phyloP scores from a whole-genome alignment of 108 stramenopile species.

The Pelagomonas calceolata region DNA sequence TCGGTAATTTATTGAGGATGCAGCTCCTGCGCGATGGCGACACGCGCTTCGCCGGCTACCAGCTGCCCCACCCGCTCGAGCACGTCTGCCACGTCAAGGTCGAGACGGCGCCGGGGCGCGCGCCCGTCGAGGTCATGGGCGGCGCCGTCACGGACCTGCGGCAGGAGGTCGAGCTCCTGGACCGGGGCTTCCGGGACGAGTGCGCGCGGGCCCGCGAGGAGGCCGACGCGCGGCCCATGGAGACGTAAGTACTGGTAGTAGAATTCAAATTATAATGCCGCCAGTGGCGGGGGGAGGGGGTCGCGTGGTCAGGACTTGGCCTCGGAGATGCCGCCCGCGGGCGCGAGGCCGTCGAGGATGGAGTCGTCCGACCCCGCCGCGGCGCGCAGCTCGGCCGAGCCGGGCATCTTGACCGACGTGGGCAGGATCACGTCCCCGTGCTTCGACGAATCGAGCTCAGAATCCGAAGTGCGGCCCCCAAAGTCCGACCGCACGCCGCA shows the following conservation, averaged over 20 bases:
- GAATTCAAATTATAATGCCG: too few species aligned
- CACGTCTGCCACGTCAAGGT: constrained; percentile 72
- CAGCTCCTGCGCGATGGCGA: constrained; percentile 75
- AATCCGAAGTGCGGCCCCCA: constrained; percentile 11
- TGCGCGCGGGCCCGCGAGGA: too few species aligned
- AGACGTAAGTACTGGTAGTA: too few species aligned
- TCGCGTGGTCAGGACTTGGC: too few species aligned
- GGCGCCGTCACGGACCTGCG: background rate
- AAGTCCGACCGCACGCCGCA: constrained; percentile 17
- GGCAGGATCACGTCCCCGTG: constrained; percentile 14
- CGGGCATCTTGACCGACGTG: too few species aligned
- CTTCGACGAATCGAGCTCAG: constrained; percentile 27
- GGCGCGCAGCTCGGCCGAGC: too few species aligned
- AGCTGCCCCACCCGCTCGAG: constrained; percentile 83
- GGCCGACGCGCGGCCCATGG: too few species aligned
- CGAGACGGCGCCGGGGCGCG: constrained; percentile 39
- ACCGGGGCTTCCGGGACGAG: background rate
- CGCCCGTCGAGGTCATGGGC: background rate
- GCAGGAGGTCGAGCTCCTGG: background rate
- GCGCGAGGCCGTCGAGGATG: too few species aligned
- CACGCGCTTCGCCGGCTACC: constrained; percentile 80
- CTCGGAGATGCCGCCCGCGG: too few species aligned
- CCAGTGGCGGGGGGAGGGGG: too few species aligned
- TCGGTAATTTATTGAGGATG: constrained; percentile 84
- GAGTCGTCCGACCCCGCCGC: too few species aligned